Evolutionary conservation across 371 early-diverging fungal genomes (phyloP).

Genomic region (Dinochytrium kinnereticum): DNA sequence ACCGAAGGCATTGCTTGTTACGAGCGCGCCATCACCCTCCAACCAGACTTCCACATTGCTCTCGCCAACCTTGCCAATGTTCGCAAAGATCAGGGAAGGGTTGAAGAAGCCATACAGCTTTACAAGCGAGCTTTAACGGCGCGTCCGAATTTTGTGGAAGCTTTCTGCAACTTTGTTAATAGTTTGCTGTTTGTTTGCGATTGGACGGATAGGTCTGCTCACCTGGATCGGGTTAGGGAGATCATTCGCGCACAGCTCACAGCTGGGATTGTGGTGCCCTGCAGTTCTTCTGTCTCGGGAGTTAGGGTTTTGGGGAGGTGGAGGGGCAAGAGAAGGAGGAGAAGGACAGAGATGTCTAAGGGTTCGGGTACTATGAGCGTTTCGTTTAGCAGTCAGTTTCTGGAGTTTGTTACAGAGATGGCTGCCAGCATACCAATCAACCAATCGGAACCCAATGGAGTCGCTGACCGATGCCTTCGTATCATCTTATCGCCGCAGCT

Average conservation of each 20-base stretch:
- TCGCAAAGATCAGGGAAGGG: conserved; percentile 85
- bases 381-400: neutral
- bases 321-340: neutral
- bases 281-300: conserved; percentile 49
- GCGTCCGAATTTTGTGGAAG: conserved; percentile 91
- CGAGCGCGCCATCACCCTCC: conserved; percentile 83
- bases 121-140: conserved; percentile 83
- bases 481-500: neutral
- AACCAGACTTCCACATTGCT: conserved; percentile 88
- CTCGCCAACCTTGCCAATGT: conserved; percentile 91
- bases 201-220: conserved; percentile 81
- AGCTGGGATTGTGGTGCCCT: conserved; percentile 58
- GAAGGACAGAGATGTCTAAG: neutral
- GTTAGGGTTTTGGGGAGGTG: conserved; percentile 2
- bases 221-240: conserved; percentile 72
- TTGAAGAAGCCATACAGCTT: conserved; percentile 87
- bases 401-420: neutral
- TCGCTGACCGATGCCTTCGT: too few relatives aligned
- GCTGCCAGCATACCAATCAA: neutral
- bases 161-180: conserved; percentile 89
- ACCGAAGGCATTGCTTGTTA: conserved; percentile 87
- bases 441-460: neutral
- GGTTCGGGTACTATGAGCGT: neutral
- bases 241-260: conserved; percentile 80
- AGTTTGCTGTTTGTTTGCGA: conserved; percentile 84